Evolutionary conservation across 345 rosid genomes (phyloP), one percentile per base, ranked within the genome.

Genomic region (Eucalyptus lansdowneana): DNA sequence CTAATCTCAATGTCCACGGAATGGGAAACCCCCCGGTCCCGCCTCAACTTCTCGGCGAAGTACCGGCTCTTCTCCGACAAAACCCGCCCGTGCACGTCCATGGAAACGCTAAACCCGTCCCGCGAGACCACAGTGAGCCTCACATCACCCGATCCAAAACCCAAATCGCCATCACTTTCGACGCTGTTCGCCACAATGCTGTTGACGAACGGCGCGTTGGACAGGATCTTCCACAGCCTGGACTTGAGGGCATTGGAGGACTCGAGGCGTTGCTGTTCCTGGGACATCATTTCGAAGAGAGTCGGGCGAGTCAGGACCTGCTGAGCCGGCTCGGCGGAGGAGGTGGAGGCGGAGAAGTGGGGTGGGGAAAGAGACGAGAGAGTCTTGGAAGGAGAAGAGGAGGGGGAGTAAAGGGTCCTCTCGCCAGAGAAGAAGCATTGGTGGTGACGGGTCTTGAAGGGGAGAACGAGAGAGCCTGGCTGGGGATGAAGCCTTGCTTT

Each of bases 211-310:
- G 96, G 98, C 37, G 95, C 91, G 34, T 49, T 60, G 37, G 91
- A 88, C 16, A 97, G 90, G 90, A 95, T 91, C 88, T 95, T 95
- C 22, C 94, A 90, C 62, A 97, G 90, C 60, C 94, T 95, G 89
- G 94, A 93, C 90, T 93, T 96, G 81, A 94, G 93, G 86, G 91
- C 93, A 80, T 87, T 92, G 90, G 95, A 94, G 86, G 88, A 89
- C 58, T 91, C 95, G 88, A 93, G 95, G 45, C 92, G 94, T 83
- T 89, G 92, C 45, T 96, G 96, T 91, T 97, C 99, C 76, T 94
- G 97, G 1, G 99, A 95, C 99, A 97, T 97, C 97, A 96, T 97
- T n/a, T 97, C 96, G 91, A 94, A 95, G 88, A 97, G 98, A 56
- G 98, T 94, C 22, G 95, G 95, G 86, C 88, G 92, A 60, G 91